A percentile compares a stretch with the other conserved stretches of the same genome.
Evolutionary conservation across 345 rosid genomes (phyloP).

Genomic region (Gossypium sturtianum): DNA sequence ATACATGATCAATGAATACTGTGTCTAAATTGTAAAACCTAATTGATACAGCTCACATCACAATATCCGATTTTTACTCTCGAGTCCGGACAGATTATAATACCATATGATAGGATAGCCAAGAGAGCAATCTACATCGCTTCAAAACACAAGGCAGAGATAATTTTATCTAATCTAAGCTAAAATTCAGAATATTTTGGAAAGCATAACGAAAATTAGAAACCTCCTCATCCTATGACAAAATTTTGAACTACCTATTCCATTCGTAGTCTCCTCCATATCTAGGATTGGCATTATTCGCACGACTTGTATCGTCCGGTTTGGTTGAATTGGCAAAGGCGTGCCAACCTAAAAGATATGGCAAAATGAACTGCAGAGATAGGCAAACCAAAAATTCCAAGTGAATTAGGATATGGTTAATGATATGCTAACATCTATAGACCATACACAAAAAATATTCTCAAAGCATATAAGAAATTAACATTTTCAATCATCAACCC

Average conservation of each 20-base stretch:
- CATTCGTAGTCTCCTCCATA: conserved; percentile 77
- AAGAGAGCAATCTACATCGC: neutral
- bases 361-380: conserved; percentile 62
- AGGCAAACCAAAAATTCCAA: neutral
- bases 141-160: neutral
- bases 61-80: too few relatives aligned
- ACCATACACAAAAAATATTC: too few relatives aligned
- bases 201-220: neutral
- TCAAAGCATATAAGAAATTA: too few relatives aligned
- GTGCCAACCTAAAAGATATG: conserved; percentile 80
- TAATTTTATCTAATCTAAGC: neutral
- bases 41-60: too few relatives aligned
- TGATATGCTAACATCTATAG: too few relatives aligned
- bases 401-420: neutral
- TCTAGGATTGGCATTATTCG: conserved; percentile 46
- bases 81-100: too few relatives aligned
- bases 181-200: too few relatives aligned
- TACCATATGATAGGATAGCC: too few relatives aligned
- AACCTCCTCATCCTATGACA: neutral
- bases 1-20: too few relatives aligned
- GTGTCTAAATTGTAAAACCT: too few relatives aligned
- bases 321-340: conserved; percentile 54
- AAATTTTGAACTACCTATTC: conserved; percentile 40
- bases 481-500: neutral
- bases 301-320: conserved; percentile 39